These are phyloP conservation scores for Coleophoma crateriformis DNA, from an alignment of 2,329 filamentous ascomycete genomes.

Conservation along the genomic window DNA sequence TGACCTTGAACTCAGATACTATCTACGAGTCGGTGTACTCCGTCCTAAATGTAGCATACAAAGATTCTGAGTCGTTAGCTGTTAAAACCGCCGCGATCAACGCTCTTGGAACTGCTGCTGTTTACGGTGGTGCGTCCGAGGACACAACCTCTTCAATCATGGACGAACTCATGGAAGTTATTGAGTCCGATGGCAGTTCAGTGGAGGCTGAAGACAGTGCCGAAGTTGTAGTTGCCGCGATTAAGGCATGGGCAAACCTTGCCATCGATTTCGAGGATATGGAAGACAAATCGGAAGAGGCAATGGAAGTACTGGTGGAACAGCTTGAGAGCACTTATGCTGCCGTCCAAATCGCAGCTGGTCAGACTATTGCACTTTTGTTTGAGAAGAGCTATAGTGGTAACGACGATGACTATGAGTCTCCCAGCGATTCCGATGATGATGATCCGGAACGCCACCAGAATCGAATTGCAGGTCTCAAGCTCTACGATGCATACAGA, in stretches of 20 bases:
- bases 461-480: constrained; percentile 40
- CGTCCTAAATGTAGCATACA: constrained; percentile 52
- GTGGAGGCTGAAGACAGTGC: constrained; percentile 57
- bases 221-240: constrained; percentile 56
- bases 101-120: constrained; percentile 52
- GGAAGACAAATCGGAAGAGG: constrained; percentile 55
- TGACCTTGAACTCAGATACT: constrained; percentile 55
- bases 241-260: constrained; percentile 65
- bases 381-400: constrained; percentile 56
- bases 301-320: constrained; percentile 64
- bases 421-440: constrained; percentile 36
- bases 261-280: constrained; percentile 62
- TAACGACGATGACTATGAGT: constrained; percentile 38
- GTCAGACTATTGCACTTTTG: constrained; percentile 66
- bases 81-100: constrained; percentile 65
- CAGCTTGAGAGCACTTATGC: constrained; percentile 60
- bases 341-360: constrained; percentile 62
- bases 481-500: constrained; percentile 63
- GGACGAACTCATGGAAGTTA: constrained; percentile 61
- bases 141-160: constrained; percentile 59
- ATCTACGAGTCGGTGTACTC: constrained; percentile 53
- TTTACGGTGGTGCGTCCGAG: constrained; percentile 60
- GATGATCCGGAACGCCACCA: constrained; percentile 20
- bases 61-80: constrained; percentile 48
- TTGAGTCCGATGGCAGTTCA: constrained; percentile 60